phyloP scores from a whole-genome alignment of 2,329 filamentous ascomycete species.

The Cryphonectria japonica region DNA sequence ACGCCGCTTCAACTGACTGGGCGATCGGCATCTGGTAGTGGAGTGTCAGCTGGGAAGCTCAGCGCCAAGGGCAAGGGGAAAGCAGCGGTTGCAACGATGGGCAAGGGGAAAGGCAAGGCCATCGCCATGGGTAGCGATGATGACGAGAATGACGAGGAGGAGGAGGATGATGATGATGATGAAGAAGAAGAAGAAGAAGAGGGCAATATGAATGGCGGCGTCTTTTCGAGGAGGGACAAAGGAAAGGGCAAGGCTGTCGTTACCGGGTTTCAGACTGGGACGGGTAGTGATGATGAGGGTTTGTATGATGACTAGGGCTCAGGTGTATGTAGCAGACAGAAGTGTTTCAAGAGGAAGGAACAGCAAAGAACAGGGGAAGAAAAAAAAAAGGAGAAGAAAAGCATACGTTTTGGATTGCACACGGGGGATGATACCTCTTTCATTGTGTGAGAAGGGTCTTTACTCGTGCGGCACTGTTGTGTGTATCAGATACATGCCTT shows the following conservation, averaged over 20 bases:
- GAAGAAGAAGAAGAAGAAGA: conserved; percentile 31
- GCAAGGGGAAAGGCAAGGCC: conserved; percentile 43
- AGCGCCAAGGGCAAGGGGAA: conserved; percentile 43
- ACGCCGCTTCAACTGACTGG: conserved; percentile 33
- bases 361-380: background rate
- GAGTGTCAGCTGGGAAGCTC: conserved; percentile 20
- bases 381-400: background rate
- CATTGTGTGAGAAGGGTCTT: background rate
- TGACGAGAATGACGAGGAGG: conserved; percentile 40
- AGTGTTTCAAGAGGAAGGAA: background rate
- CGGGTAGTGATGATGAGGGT: conserved; percentile 60
- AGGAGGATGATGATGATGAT: conserved; percentile 34
- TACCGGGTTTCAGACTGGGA: conserved; percentile 55
- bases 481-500: too few relatives aligned
- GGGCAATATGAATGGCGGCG: conserved; percentile 29
- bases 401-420: background rate
- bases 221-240: conserved; percentile 41
- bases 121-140: conserved; percentile 43
- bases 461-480: background rate
- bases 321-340: background rate
- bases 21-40: conserved; percentile 36
- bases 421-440: background rate
- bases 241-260: conserved; percentile 61
- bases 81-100: conserved; percentile 24
- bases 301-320: conserved; percentile 50